Evolutionary conservation across 805 yeast species (phyloP).

Genomic region (Scheffersomyces lignosus): DNA sequence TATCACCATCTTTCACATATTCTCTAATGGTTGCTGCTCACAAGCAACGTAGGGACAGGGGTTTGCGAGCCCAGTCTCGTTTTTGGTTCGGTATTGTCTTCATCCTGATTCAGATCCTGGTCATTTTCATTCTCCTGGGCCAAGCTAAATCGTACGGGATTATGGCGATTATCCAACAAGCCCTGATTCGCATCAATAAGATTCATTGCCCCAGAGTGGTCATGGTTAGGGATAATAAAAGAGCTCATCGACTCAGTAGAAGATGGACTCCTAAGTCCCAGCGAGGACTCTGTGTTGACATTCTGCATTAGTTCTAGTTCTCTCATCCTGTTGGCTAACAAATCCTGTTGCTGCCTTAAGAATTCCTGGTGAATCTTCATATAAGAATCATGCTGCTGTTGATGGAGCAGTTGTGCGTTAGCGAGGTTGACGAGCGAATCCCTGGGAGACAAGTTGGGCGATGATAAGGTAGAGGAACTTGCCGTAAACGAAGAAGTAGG

Average conservation of each 20-base stretch:
- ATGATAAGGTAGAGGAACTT: background rate
- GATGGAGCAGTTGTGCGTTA: constrained; percentile 12
- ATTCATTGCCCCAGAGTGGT: too few species aligned
- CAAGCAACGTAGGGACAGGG: background rate
- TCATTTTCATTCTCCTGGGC: background rate
- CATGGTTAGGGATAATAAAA: background rate
- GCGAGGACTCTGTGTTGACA: too few species aligned
- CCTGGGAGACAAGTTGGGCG: constrained; percentile 1
- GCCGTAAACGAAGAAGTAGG: constrained; percentile 1
- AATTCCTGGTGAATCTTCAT: constrained; percentile 38
- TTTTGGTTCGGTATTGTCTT: background rate
- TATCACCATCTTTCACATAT: too few species aligned
- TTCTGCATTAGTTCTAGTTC: background rate
- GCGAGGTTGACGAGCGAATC: constrained; percentile 7
- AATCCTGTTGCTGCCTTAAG: constrained; percentile 36
- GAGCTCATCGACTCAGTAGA: background rate
- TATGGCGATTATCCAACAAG: too few species aligned
- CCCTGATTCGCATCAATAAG: too few species aligned
- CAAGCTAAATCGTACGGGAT: background rate
- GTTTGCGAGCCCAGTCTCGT: background rate
- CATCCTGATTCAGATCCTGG: too few species aligned
- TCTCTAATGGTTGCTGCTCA: too few species aligned
- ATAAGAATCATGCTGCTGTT: constrained; percentile 35
- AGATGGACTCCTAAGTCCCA: background rate
- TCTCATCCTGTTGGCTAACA: constrained; percentile 19